Conservation (phyloP, 208 protist species). For the Leptomonas seymouri region DNA sequence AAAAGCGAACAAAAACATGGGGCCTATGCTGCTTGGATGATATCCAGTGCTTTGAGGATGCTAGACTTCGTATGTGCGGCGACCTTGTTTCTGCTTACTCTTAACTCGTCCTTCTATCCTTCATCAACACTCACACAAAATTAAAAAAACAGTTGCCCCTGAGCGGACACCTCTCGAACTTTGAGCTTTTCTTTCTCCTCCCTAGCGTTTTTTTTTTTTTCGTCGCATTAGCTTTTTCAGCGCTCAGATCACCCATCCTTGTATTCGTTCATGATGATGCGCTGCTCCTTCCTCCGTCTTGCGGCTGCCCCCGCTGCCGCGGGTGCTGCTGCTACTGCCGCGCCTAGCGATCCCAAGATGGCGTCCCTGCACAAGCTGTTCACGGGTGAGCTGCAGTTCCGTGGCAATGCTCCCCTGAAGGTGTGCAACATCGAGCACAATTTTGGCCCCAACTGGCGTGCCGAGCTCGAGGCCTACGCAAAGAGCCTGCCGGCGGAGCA, state of each 20-base stretch:
- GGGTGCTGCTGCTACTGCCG: constrained; percentile 25
- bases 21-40: too few species aligned
- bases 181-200: background rate
- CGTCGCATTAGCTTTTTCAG: constrained; percentile 12
- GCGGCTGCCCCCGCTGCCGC: constrained; percentile 45
- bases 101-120: too few species aligned
- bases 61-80: too few species aligned
- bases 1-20: too few species aligned
- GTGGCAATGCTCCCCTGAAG: constrained; percentile 87
- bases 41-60: too few species aligned
- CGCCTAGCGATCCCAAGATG: constrained; percentile 70
- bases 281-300: constrained; percentile 41
- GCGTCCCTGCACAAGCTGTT: constrained; percentile 85
- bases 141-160: too few species aligned
- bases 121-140: too few species aligned
- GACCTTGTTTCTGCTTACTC: too few species aligned
- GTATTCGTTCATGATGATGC: constrained; percentile 48
- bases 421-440: constrained; percentile 87
- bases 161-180: background rate
- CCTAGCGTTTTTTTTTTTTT: constrained; percentile 10
- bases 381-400: constrained; percentile 82
- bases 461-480: constrained; percentile 75
- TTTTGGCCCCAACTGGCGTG: constrained; percentile 83
- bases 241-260: constrained; percentile 8
- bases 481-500: constrained; percentile 70